These are phyloP conservation scores for Lactarius hengduanensis DNA, from an alignment of 768 basidiomycete genomes.

Conservation along the genomic window DNA sequence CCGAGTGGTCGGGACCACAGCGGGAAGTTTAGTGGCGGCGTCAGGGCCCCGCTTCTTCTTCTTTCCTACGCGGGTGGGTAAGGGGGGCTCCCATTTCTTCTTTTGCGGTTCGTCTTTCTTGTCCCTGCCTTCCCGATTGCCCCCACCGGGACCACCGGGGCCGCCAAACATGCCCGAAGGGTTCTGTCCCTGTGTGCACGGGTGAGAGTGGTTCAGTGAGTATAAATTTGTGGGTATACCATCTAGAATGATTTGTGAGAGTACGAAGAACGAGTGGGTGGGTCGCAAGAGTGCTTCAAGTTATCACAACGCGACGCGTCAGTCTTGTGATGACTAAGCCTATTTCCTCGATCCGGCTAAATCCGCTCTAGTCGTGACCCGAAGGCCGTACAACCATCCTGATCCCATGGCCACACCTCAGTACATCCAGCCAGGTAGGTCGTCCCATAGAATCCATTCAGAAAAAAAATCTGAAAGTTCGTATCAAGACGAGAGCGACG, in stretches of 20 bases:
- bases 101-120: constrained; percentile 55
- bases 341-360: constrained; percentile 2
- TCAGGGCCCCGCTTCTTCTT: constrained; percentile 94
- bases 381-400: not conserved
- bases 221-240: constrained; percentile 23
- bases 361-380: not conserved
- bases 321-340: constrained; percentile 30
- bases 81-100: constrained; percentile 99
- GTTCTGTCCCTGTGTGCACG: constrained; percentile 60
- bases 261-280: constrained; percentile 8
- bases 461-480: not conserved
- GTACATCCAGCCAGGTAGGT: constrained; percentile 76
- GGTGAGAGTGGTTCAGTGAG: not conserved
- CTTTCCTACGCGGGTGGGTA: constrained; percentile 95
- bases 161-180: constrained; percentile 56
- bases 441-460: no score
- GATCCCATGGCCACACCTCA: constrained; percentile 51
- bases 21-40: constrained; percentile 84
- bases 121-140: constrained; percentile 34
- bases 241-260: constrained; percentile 16
- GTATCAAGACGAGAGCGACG: constrained; percentile 58
- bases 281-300: constrained; percentile 22
- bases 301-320: constrained; percentile 38
- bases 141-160: constrained; percentile 32
- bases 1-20: constrained; percentile 91